These are phyloP conservation scores for Tricladium varicosporioides DNA, from an alignment of 2,329 filamentous ascomycete genomes.

Conservation along the genomic window DNA sequence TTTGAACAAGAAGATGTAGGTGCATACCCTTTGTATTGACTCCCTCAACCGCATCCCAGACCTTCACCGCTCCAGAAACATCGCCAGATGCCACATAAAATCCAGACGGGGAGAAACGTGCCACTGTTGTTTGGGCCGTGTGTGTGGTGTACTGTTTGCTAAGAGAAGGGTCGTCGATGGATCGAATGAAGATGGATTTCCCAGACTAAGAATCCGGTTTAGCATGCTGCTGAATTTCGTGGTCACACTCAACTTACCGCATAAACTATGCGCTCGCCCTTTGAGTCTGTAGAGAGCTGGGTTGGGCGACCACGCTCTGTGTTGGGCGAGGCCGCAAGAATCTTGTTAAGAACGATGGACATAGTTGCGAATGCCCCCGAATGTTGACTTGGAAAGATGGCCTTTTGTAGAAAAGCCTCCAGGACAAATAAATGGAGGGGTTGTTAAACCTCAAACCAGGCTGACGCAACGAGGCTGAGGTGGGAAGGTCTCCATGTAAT, in stretches of 20 bases:
- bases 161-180: conserved; percentile 82
- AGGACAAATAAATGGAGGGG: neutral
- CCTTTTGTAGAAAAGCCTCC: neutral
- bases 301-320: conserved; percentile 86
- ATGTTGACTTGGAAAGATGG: neutral
- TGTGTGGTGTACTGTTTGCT: conserved; percentile 92
- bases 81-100: conserved; percentile 96
- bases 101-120: conserved; percentile 88
- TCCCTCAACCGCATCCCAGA: conserved; percentile 91
- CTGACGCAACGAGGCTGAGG: neutral
- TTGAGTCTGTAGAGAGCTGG: conserved; percentile 81
- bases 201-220: conserved; percentile 60
- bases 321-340: conserved; percentile 81
- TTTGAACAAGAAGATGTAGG: neutral
- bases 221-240: conserved; percentile 11
- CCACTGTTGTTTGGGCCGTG: conserved; percentile 84
- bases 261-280: conserved; percentile 90
- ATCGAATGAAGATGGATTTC: conserved; percentile 94
- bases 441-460: neutral
- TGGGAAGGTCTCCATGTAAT: neutral
- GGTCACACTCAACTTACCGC: conserved; percentile 59
- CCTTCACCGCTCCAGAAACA: conserved; percentile 75
- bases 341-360: conserved; percentile 60
- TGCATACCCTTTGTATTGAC: conserved; percentile 64
- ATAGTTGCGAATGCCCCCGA: conserved; percentile 18